Percentiles rank a stretch among this genome's conserved stretches.
These are phyloP conservation scores for Besnoitia besnoiti DNA, from an alignment of 169 alveolate species.

Conservation along the genomic window DNA sequence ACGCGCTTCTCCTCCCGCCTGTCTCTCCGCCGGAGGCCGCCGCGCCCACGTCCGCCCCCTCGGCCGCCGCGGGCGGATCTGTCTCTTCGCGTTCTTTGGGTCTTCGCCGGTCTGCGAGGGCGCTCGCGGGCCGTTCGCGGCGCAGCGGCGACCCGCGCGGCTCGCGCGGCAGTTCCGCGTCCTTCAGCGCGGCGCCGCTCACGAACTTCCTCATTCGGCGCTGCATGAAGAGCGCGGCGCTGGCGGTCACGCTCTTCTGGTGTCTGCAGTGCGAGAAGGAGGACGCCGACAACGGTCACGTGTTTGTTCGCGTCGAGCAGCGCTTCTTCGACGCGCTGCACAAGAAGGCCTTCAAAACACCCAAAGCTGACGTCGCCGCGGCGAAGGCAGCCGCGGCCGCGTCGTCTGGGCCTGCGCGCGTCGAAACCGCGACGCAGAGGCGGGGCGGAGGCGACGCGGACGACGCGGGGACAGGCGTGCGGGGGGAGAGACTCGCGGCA, in stretches of 20 bases:
- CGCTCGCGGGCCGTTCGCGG: too few relatives aligned
- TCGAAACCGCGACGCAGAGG: background rate
- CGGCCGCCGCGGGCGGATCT: background rate
- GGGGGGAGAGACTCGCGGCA: background rate
- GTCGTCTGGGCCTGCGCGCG: too few relatives aligned
- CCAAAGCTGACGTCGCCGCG: too few relatives aligned
- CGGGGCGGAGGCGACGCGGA: background rate
- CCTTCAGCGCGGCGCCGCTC: too few relatives aligned
- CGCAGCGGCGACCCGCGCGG: too few relatives aligned
- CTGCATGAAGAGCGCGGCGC: background rate
- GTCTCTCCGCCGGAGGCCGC: background rate
- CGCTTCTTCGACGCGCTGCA: slow-evolving; percentile 47
- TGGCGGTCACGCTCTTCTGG: slow-evolving; percentile 29
- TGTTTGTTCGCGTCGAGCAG: slow-evolving; percentile 57
- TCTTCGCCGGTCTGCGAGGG: too few relatives aligned
- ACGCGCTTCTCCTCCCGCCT: background rate
- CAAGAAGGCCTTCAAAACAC: background rate
- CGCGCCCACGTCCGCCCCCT: background rate
- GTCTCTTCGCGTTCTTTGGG: background rate
- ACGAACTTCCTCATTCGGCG: slow-evolving; percentile 30
- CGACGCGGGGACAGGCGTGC: background rate
- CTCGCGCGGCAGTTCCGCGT: too few relatives aligned
- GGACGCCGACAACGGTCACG: slow-evolving; percentile 26
- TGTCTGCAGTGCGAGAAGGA: slow-evolving; percentile 27
- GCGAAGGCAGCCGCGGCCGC: too few relatives aligned